Conservation (phyloP, 495 filamentous ascomycete genomes). For the Bombardia bombarda region DNA sequence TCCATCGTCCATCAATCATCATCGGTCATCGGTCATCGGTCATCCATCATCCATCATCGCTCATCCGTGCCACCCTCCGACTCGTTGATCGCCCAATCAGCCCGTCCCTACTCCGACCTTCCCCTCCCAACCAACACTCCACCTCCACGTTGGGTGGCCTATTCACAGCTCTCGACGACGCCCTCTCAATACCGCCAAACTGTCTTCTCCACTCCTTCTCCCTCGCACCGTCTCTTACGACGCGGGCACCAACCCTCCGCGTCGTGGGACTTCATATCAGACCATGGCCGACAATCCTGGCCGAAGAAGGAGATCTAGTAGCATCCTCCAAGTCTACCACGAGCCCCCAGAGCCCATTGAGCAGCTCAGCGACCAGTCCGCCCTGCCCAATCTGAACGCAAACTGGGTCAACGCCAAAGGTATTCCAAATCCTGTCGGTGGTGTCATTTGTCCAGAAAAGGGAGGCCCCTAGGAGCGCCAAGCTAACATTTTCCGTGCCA, state of each 20-base stretch:
- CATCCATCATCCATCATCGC: no score
- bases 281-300: slow-evolving; percentile 48
- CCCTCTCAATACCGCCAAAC: slow-evolving; percentile 63
- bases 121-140: no score
- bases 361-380: slow-evolving; percentile 91
- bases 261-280: slow-evolving; percentile 33
- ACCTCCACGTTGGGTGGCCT: no score
- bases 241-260: slow-evolving; percentile 59
- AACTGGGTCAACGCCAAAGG: slow-evolving; percentile 99
- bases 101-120: no score
- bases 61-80: no score
- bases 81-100: no score
- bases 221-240: slow-evolving; percentile 76
- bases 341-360: slow-evolving; percentile 91
- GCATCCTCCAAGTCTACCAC: slow-evolving; percentile 78
- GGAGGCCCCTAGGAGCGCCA: no score
- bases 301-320: slow-evolving; percentile 84
- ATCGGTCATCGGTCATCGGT: no score
- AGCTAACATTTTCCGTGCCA: slow-evolving; percentile 26
- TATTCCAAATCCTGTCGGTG: slow-evolving; percentile 32
- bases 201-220: slow-evolving; percentile 71
- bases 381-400: slow-evolving; percentile 90
- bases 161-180: not conserved
- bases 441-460: not conserved
- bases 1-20: no score